A percentile compares a stretch with the other conserved stretches of the same genome.
Evolutionary conservation across 768 basidiomycete species (phyloP).

Genomic region (Boletus fagicola): DNA sequence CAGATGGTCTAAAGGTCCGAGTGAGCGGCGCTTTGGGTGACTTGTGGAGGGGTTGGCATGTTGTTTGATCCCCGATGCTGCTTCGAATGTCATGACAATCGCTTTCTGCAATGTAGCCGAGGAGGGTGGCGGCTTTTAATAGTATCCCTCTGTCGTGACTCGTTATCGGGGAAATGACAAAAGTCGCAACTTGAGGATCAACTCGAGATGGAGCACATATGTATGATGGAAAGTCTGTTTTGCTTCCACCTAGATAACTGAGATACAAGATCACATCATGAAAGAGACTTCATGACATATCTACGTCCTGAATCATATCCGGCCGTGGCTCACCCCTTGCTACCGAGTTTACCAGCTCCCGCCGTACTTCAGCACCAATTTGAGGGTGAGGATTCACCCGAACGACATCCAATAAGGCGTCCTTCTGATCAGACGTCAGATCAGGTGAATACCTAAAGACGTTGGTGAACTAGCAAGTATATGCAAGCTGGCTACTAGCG

Average conservation of each 20-base stretch:
- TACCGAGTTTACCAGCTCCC: constrained; percentile 87
- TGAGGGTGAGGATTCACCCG: constrained; percentile 82
- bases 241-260: neutral
- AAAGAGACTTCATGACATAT: constrained; percentile 46
- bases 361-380: constrained; percentile 84
- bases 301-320: constrained; percentile 62
- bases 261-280: neutral
- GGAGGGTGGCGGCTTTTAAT: neutral
- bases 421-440: constrained; percentile 95
- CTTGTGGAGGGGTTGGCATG: neutral
- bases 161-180: neutral
- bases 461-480: neutral
- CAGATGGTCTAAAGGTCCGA: neutral
- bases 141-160: too few species aligned
- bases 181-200: neutral
- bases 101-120: neutral
- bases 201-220: neutral
- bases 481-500: neutral
- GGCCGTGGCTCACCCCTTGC: constrained; percentile 77
- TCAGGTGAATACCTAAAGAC: constrained; percentile 81
- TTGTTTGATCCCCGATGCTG: neutral
- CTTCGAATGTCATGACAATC: neutral
- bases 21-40: neutral
- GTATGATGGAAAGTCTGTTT: neutral
- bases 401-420: constrained; percentile 91